Conservation (phyloP, 1,284 basidiomycete species). For the Puccinia polysora region DNA sequence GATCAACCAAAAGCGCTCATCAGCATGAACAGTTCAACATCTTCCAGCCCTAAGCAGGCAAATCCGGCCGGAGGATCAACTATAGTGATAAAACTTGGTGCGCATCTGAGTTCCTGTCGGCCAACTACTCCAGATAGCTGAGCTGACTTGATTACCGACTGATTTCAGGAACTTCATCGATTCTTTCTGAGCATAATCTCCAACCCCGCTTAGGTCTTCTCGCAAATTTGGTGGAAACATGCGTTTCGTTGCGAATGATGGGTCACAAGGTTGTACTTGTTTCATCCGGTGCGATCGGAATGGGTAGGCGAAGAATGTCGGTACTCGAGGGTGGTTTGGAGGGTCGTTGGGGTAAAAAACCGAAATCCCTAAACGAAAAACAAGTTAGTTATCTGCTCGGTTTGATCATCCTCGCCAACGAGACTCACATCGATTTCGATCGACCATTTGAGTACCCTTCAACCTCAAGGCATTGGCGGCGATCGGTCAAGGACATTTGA, state of each 20-base stretch:
- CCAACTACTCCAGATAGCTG: neutral
- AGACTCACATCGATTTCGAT: slow-evolving; percentile 4
- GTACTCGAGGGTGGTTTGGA: neutral
- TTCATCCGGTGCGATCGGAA: slow-evolving; percentile 91
- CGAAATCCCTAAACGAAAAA: slow-evolving; percentile 81
- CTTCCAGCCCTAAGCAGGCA: no score
- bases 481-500: slow-evolving; percentile 90
- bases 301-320: slow-evolving; percentile 82
- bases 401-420: neutral
- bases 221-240: slow-evolving; percentile 86
- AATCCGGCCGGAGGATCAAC: slow-evolving; percentile 55
- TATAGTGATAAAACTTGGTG: slow-evolving; percentile 83
- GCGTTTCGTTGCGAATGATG: slow-evolving; percentile 67
- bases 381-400: slow-evolving; percentile 60
- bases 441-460: slow-evolving; percentile 7
- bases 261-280: slow-evolving; percentile 94
- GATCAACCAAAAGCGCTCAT: no score
- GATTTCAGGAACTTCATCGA: slow-evolving; percentile 76
- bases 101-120: slow-evolving; percentile 49
- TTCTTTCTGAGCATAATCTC: slow-evolving; percentile 82
- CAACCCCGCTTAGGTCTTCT: slow-evolving; percentile 79
- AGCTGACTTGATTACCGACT: neutral
- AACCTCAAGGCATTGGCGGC: slow-evolving; percentile 87
- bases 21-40: no score
- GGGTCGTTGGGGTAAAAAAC: slow-evolving; percentile 63